Evolutionary conservation across 2,329 filamentous ascomycete species (phyloP).

Genomic region (Amphichorda felina): DNA sequence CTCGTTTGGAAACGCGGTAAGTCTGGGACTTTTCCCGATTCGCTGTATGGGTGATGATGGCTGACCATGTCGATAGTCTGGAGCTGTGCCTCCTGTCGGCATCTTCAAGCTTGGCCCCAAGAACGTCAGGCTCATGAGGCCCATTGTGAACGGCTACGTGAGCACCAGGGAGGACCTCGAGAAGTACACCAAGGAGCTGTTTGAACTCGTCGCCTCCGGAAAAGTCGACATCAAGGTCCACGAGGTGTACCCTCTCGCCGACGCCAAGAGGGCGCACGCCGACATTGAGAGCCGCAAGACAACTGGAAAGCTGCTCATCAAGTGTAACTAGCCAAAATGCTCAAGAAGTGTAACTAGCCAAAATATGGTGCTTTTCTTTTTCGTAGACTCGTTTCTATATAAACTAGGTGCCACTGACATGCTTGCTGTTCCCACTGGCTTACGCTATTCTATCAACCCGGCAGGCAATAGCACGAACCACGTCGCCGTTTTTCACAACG

Average conservation of each 20-base stretch:
- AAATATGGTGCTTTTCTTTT: background rate
- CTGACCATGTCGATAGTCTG: slow-evolving; percentile 28
- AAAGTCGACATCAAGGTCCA: slow-evolving; percentile 65
- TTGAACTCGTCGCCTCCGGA: slow-evolving; percentile 55
- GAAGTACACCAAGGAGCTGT: slow-evolving; percentile 59
- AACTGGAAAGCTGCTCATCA: slow-evolving; percentile 71
- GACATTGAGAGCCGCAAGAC: slow-evolving; percentile 77
- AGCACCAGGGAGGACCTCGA: slow-evolving; percentile 58
- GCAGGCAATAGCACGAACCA: too few relatives aligned
- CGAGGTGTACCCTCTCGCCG: slow-evolving; percentile 62
- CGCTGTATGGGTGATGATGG: background rate
- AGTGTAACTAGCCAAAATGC: slow-evolving; percentile 43
- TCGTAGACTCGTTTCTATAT: background rate
- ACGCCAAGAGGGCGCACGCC: slow-evolving; percentile 59
- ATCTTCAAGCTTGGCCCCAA: slow-evolving; percentile 51
- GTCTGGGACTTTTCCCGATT: slow-evolving; percentile 15
- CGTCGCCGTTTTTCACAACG: background rate
- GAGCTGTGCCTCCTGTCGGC: slow-evolving; percentile 59
- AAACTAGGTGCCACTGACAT: background rate
- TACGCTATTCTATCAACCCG: background rate
- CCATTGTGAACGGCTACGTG: slow-evolving; percentile 61
- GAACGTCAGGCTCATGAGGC: slow-evolving; percentile 67
- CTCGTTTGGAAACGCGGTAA: slow-evolving; percentile 69
- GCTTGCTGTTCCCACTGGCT: too few relatives aligned
- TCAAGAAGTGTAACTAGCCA: slow-evolving; percentile 51